These are phyloP conservation scores for Pyrenopolyporus hunteri DNA, from an alignment of 495 filamentous ascomycete genomes.

Conservation along the genomic window DNA sequence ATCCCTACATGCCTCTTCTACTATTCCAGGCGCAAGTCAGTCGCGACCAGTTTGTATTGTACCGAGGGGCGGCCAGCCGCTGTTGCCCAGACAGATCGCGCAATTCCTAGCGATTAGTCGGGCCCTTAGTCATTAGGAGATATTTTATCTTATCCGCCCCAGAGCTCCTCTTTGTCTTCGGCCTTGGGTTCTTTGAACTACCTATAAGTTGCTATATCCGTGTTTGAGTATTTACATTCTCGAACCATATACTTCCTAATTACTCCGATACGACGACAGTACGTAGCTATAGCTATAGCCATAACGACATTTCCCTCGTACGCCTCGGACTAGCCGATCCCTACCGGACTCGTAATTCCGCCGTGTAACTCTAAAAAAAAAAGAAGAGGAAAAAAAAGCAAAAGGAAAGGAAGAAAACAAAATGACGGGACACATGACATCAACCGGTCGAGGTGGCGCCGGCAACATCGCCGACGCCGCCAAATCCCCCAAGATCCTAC, in stretches of 20 bases:
- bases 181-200: not conserved
- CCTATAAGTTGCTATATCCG: not conserved
- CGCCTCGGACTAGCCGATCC: not conserved
- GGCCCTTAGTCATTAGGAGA: constrained; percentile 7
- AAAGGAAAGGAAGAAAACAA: constrained; percentile 4
- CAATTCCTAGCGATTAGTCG: constrained; percentile 11
- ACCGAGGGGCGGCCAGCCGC: not conserved
- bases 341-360: not conserved
- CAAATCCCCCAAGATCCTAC: constrained; percentile 52
- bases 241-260: no score
- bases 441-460: constrained; percentile 61
- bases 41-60: constrained; percentile 5
- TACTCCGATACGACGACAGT: not conserved
- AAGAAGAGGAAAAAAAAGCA: not conserved
- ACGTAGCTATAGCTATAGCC: not conserved
- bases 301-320: not conserved
- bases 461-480: constrained; percentile 76
- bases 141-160: constrained; percentile 13
- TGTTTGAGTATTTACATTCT: not conserved
- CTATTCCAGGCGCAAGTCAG: constrained; percentile 5
- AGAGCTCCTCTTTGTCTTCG: not conserved
- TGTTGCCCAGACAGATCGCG: constrained; percentile 15
- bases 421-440: constrained; percentile 47
- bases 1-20: constrained; percentile 1
- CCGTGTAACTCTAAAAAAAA: not conserved